These are phyloP conservation scores for Leccinum glutinopallens DNA, from an alignment of 1,284 basidiomycete genomes.

Conservation along the genomic window DNA sequence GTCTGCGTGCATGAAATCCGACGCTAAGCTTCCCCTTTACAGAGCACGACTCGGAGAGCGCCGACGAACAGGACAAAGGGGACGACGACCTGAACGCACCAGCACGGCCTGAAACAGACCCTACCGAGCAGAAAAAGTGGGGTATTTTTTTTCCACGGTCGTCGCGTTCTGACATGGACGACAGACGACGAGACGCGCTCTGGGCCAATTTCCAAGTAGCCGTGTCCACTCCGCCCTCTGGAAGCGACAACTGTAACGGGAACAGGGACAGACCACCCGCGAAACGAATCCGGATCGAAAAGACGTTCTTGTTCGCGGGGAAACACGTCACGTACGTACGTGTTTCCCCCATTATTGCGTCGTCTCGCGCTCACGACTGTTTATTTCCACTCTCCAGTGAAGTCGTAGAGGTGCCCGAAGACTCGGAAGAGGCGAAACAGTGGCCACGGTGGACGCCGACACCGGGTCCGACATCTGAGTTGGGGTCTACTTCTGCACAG, in stretches of 20 bases:
- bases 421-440: conserved; percentile 70
- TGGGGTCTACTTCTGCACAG: not conserved
- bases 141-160: conserved; percentile 7
- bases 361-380: not conserved
- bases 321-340: conserved; percentile 65
- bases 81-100: conserved; percentile 12
- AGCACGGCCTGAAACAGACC: conserved; percentile 32
- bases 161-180: conserved; percentile 3
- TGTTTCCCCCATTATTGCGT: not conserved
- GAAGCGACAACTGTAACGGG: too few species aligned
- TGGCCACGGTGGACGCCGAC: conserved; percentile 59
- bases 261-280: conserved; percentile 6
- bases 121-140: conserved; percentile 48
- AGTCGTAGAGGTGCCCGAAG: conserved; percentile 67
- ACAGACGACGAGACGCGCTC: conserved; percentile 45
- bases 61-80: conserved; percentile 36
- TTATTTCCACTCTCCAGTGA: conserved; percentile 49
- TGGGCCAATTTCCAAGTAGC: conserved; percentile 68
- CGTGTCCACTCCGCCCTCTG: conserved; percentile 31
- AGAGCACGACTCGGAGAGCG: conserved; percentile 41
- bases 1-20: not conserved
- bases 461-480: conserved; percentile 23
- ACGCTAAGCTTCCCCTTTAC: conserved; percentile 9
- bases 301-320: conserved; percentile 71
- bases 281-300: conserved; percentile 64